phyloP scores from a whole-genome alignment of 2,329 filamentous ascomycete genomes.

The Pestalotiopsis sp. region DNA sequence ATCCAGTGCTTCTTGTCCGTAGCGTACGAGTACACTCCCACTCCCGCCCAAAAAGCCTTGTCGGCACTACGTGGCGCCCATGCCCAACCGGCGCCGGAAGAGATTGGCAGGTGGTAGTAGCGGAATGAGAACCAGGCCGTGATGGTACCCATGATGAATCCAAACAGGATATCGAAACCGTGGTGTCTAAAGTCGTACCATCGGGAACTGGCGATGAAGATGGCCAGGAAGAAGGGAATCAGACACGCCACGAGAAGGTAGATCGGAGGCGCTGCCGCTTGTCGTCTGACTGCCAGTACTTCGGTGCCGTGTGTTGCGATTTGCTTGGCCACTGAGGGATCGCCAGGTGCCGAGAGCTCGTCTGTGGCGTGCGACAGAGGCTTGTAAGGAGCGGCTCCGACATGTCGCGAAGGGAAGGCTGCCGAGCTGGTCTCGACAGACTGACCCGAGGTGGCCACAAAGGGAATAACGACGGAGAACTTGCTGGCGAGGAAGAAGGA shows the following conservation, averaged over 20 bases:
- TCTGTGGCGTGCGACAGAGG: conserved; percentile 31
- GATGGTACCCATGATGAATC: conserved; percentile 76
- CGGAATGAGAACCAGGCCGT: conserved; percentile 77
- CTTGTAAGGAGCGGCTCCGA: conserved; percentile 41
- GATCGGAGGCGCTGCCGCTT: conserved; percentile 81
- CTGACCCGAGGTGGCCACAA: conserved; percentile 56
- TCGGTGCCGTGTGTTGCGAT: conserved; percentile 38
- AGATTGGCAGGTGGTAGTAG: conserved; percentile 83
- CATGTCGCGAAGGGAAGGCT: conserved; percentile 73
- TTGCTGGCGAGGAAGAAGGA: conserved; percentile 86
- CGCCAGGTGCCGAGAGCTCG: conserved; percentile 29
- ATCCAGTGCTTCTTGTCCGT: conserved; percentile 42
- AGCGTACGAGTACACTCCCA: conserved; percentile 63
- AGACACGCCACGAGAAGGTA: conserved; percentile 74
- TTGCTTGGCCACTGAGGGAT: conserved; percentile 31
- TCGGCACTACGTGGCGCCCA: conserved; percentile 79
- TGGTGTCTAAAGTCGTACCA: conserved; percentile 90
- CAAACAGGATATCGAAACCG: conserved; percentile 89
- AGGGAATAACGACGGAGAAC: conserved; percentile 75
- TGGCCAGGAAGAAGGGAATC: conserved; percentile 72
- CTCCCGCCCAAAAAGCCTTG: conserved; percentile 78
- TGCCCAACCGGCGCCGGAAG: conserved; percentile 81
- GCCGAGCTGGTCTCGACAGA: conserved; percentile 48
- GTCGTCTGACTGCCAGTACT: conserved; percentile 62
- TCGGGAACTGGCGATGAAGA: conserved; percentile 83